These are phyloP conservation scores for Ottelia alismoides DNA, from an alignment of 106 monocot genomes.

Conservation along the genomic window DNA sequence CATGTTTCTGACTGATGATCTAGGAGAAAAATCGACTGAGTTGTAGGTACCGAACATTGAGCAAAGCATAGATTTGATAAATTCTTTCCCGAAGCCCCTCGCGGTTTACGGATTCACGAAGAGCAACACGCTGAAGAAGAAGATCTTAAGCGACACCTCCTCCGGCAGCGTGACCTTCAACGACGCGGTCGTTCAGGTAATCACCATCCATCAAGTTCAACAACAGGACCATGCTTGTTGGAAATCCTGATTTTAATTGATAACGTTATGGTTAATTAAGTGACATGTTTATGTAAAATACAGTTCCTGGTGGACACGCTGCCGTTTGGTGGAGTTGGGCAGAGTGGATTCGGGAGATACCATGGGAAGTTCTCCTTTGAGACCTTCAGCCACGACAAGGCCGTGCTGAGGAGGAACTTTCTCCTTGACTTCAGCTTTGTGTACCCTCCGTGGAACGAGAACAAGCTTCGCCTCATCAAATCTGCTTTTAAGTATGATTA, in stretches of 20 bases:
- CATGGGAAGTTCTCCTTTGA: slow-evolving; percentile 32
- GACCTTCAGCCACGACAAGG: slow-evolving; percentile 29
- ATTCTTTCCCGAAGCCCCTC: slow-evolving; percentile 54
- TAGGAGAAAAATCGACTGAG: too few relatives aligned
- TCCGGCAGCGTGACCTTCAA: slow-evolving; percentile 70
- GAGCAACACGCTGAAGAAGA: slow-evolving; percentile 29
- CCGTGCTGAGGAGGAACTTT: slow-evolving; percentile 14
- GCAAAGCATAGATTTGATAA: slow-evolving; percentile 55
- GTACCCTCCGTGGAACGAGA: slow-evolving; percentile 18
- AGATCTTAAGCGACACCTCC: slow-evolving; percentile 58
- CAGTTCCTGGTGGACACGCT: slow-evolving; percentile 19
- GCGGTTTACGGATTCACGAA: slow-evolving; percentile 75
- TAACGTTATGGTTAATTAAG: neutral
- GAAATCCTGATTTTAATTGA: neutral
- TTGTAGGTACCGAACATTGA: slow-evolving; percentile 79
- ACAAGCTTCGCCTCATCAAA: slow-evolving; percentile 14
- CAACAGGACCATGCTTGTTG: too few relatives aligned
- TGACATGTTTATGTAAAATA: neutral
- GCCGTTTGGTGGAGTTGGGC: slow-evolving; percentile 22
- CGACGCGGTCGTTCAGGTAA: slow-evolving; percentile 70
- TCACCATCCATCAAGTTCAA: neutral
- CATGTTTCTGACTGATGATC: too few relatives aligned
- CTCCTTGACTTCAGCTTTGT: slow-evolving; percentile 9
- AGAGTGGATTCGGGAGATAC: slow-evolving; percentile 23
- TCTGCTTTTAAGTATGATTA: slow-evolving; percentile 13